phyloP scores from a whole-genome alignment of 495 filamentous ascomycete species.

The Darksidea phi region DNA sequence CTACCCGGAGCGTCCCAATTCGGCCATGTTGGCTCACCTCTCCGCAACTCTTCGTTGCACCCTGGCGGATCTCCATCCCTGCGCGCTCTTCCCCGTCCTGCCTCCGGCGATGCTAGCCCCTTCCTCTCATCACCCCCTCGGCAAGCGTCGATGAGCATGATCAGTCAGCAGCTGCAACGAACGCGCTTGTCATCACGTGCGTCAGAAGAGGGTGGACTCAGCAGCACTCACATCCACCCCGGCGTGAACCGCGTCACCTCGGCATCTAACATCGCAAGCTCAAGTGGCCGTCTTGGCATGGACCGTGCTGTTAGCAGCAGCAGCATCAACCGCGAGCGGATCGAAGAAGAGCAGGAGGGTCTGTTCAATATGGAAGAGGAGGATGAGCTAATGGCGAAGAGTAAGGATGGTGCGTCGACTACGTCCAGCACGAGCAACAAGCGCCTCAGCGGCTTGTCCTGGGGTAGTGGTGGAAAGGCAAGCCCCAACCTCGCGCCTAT shows the following conservation, averaged over 20 bases:
- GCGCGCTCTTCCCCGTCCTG: conserved; percentile 53
- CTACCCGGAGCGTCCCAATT: conserved; percentile 56
- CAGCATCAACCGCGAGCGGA: conserved; percentile 39
- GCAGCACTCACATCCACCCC: conserved; percentile 24
- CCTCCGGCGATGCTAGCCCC: conserved; percentile 59
- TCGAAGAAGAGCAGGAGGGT: conserved; percentile 43
- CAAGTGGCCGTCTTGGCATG: conserved; percentile 28
- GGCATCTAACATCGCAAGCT: conserved; percentile 28
- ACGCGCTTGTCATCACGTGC: conserved; percentile 42
- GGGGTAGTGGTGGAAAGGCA: conserved; percentile 26
- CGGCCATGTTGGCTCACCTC: conserved; percentile 87
- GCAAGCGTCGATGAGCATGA: conserved; percentile 49
- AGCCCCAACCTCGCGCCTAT: conserved; percentile 33
- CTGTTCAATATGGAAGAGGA: conserved; percentile 47
- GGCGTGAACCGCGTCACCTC: conserved; percentile 28
- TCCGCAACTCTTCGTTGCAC: conserved; percentile 75
- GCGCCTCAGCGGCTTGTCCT: conserved; percentile 29
- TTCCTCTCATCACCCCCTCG: conserved; percentile 67
- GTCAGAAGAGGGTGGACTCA: conserved; percentile 24
- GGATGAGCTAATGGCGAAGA: conserved; percentile 26
- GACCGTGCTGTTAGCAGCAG: conserved; percentile 41
- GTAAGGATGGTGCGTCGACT: conserved; percentile 29
- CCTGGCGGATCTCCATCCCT: conserved; percentile 65
- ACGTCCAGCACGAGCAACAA: conserved; percentile 24
- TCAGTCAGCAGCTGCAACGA: conserved; percentile 50